Evolutionary conservation across 495 filamentous ascomycete species (phyloP), one percentile per base, ranked within the genome.

Genomic region (Penicillium dipodomyicola): DNA sequence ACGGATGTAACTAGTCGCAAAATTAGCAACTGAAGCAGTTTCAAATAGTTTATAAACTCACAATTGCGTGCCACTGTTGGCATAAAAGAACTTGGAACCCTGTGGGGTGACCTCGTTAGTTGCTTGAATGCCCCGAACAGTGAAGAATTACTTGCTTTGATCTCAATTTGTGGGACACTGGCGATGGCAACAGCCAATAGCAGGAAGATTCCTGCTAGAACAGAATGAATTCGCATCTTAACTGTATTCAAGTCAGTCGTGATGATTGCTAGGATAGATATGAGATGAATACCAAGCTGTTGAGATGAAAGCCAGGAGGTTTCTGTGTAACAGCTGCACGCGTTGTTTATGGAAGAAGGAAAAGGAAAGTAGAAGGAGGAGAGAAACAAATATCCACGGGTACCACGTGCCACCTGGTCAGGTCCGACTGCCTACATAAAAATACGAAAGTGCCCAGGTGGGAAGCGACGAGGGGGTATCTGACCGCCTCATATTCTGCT

Each of bases 51-150:
- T 6, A 5, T 35, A 5, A 29, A 45, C 83, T 67, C 72, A 86
- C 81, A 97, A 97, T 77, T 96, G 85, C 5, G 80, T 84, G 61
- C 82, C 82, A 68, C 85, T 86, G 60, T 76, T 80, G 56, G 82
- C 79, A 68, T 84, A 86, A 70, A 96, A 96, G 77, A 90, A 91
- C 63, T 91, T 87, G 45, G 80, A 83, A 22, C 85, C 85, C 84
- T 86, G 33, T 20, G 4, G 11, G 23, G 22, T 22, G n/a, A 10
- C 12, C 7, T 4, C 0, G 29, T 46, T 19, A 37, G 43, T 22
- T 17, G 17, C 5, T 46, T 10, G 3, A 1, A 35, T 10, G 9
- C 22, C 17, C 11, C 8, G 7, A 37, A 4, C 30, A 37, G 22
- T 47, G 15, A 11, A 10, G 5, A n/a, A 27, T 12, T 27, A 27